phyloP scores from a whole-genome alignment of 352 stramenopile genomes.

The Pythium myriotylum region DNA sequence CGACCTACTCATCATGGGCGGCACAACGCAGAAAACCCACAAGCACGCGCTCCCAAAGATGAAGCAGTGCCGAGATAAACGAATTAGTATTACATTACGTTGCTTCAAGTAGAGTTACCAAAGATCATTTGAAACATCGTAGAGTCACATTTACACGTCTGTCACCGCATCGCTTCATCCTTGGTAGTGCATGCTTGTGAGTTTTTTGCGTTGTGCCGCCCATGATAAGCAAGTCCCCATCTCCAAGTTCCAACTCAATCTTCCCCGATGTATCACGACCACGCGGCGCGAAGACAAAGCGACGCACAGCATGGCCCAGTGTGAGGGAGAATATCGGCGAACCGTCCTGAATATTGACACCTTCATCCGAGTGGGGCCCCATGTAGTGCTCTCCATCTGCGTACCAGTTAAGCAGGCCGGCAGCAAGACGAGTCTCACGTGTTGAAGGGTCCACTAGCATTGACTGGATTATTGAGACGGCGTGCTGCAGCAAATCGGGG shows the following conservation, averaged over 20 bases:
- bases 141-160: slow-evolving; percentile 54
- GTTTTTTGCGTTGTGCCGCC: slow-evolving; percentile 74
- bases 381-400: slow-evolving; percentile 81
- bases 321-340: slow-evolving; percentile 75
- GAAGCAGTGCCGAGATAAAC: slow-evolving; percentile 37
- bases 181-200: slow-evolving; percentile 82
- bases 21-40: slow-evolving; percentile 70
- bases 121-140: slow-evolving; percentile 42
- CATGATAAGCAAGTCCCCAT: slow-evolving; percentile 85
- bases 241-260: slow-evolving; percentile 55
- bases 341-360: slow-evolving; percentile 44
- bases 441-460: slow-evolving; percentile 39
- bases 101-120: slow-evolving; percentile 45
- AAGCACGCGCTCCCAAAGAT: slow-evolving; percentile 85
- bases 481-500: slow-evolving; percentile 37
- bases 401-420: slow-evolving; percentile 84
- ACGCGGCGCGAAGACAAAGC: slow-evolving; percentile 66
- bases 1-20: slow-evolving; percentile 82
- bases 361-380: slow-evolving; percentile 76
- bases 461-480: slow-evolving; percentile 46
- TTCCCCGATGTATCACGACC: slow-evolving; percentile 3
- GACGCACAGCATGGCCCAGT: slow-evolving; percentile 53
- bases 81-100: slow-evolving; percentile 55
- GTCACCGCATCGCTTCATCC: slow-evolving; percentile 51
- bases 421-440: slow-evolving; percentile 8